Percentiles rank a stretch among this genome's conserved stretches.
phyloP scores from a whole-genome alignment of 2,329 filamentous ascomycete species.

The Cercospora sesami region DNA sequence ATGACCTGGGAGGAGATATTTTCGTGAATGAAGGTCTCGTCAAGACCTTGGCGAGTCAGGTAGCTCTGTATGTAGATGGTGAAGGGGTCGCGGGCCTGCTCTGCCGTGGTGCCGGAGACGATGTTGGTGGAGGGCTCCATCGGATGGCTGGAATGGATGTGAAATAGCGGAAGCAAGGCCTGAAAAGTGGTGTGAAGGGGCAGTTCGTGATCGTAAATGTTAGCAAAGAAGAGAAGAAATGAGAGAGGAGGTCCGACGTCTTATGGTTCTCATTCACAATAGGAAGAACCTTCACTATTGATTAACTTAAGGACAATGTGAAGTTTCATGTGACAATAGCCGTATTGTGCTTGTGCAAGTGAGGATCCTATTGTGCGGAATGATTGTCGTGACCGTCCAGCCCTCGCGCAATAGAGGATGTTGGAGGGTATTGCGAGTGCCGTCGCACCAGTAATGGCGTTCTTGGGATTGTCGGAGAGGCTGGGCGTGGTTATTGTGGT shows the following conservation, averaged over 20 bases:
- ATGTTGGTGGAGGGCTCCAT: not conserved
- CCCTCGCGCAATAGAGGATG: not conserved
- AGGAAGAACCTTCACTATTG: not conserved
- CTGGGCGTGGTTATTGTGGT: not conserved
- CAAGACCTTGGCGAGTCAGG: not conserved
- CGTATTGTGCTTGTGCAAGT: not conserved
- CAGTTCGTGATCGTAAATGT: not conserved
- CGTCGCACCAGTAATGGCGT: not conserved
- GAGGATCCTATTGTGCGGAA: not conserved
- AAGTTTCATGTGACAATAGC: not conserved
- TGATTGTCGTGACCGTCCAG: not conserved
- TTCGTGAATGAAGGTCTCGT: conserved; percentile 2
- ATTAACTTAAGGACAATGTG: not conserved
- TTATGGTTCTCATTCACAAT: not conserved
- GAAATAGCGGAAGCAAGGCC: not conserved
- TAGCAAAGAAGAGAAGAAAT: not conserved
- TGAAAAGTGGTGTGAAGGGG: not conserved
- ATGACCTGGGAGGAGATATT: conserved; percentile 4
- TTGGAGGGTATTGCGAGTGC: not conserved
- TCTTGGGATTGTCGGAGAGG: not conserved
- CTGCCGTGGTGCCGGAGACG: not conserved
- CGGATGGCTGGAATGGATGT: not conserved
- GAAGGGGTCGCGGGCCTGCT: conserved; percentile 5
- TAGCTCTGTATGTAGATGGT: conserved; percentile 2
- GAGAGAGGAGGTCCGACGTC: not conserved